Conservation (phyloP, 2,329 filamentous ascomycete species). For the Pseudofabraea citricarpa region DNA sequence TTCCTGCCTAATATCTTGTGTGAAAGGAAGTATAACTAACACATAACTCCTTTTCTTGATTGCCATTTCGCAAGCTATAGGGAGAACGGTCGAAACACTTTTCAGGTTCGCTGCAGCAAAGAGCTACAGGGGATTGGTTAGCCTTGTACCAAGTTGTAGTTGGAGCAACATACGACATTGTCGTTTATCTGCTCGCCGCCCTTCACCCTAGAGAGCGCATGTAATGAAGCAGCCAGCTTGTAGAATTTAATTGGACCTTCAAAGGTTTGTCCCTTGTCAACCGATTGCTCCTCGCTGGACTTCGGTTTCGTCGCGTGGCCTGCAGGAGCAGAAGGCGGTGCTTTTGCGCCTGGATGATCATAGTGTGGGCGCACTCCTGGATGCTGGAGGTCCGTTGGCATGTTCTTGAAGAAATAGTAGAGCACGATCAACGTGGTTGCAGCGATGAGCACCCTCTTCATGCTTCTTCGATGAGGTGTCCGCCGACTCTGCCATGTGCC, state of each 20-base stretch:
- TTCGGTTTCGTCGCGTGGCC: conserved; percentile 6
- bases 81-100: conserved; percentile 68
- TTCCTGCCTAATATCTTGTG: not conserved
- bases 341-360: conserved; percentile 19
- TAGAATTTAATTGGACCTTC: conserved; percentile 68
- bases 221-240: conserved; percentile 58
- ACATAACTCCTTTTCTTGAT: conserved; percentile 64
- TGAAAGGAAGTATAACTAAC: not conserved
- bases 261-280: conserved; percentile 40
- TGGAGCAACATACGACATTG: conserved; percentile 56
- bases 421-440: conserved; percentile 44
- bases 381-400: conserved; percentile 44
- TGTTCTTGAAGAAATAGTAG: conserved; percentile 61
- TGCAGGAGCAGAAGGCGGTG: conserved; percentile 4
- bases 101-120: conserved; percentile 73
- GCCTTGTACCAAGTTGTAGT: not conserved
- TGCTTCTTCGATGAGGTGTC: conserved; percentile 45
- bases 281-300: conserved; percentile 10
- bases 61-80: conserved; percentile 85
- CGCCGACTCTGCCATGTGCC: conserved; percentile 27
- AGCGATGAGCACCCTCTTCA: conserved; percentile 47
- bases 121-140: conserved; percentile 33
- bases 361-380: conserved; percentile 30
- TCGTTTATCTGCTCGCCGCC: conserved; percentile 50
- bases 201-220: conserved; percentile 48